Evolutionary conservation across 441 rosid species (phyloP), one percentile per base, ranked within the genome.

Genomic region (Metrosideros polymorpha): DNA sequence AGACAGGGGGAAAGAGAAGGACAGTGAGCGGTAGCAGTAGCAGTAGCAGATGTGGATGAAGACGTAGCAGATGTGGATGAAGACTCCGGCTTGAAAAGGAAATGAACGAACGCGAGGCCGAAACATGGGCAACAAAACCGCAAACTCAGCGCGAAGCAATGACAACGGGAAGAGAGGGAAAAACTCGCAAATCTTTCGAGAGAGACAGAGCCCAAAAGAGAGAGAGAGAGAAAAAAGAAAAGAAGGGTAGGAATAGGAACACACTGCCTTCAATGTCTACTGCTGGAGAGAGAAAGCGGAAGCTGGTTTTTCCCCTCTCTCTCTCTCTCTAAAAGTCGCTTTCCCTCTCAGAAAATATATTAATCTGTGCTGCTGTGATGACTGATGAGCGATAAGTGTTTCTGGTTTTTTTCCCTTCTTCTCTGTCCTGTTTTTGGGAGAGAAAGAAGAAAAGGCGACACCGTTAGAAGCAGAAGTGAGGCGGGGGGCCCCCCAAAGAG

Each of bases 221-320:
- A 66, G 51, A 63, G 42, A 30, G 66, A 45, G n/a, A 25, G 5
- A 10, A 32, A 52, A 32, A 53, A n/a, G 54, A 49, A 27, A 63
- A 86, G 86, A 29, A 50, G 79, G 77, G 56, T 35, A 45, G 82
- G 71, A 45, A 76, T 84, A 88, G 92, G 90, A 85, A 89, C 90
- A 93, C 79, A 71, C 79, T 71, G 79, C 9, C 43, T 63, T 63
- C 76, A 22, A 32, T 32, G 76, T 18, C 76, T 18, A 32, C 76
- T 32, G 52, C n/a, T n/a, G n/a, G n/a, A 57, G 63, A n/a, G 79
- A 39, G n/a, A 43, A 43, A 39, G 47, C 15, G 22, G 29, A 39
- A 39, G 79, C 79, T 22, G 79, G 10, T 12, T 42, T n/a, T n/a
- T n/a, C n/a, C n/a, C n/a, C n/a, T n/a, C n/a, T n/a, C n/a, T 7